phyloP scores from a whole-genome alignment of 257 asterid genomes.

The Solanum pennellii region DNA sequence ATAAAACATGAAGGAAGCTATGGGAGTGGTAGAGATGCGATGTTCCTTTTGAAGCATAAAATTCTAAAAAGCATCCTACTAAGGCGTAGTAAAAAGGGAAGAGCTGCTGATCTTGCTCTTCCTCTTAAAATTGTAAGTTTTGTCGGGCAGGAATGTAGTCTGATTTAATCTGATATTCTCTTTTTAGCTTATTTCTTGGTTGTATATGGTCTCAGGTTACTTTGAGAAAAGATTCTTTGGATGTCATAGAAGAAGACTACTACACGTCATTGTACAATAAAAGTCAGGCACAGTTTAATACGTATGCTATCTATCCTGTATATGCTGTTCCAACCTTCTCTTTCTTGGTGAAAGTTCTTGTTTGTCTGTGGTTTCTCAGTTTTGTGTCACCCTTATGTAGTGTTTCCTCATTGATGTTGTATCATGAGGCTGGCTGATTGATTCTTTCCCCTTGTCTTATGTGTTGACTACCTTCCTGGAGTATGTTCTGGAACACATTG shows the following conservation, averaged over 20 bases:
- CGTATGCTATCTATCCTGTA: constrained; percentile 34
- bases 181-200: not conserved
- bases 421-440: not conserved
- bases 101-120: constrained; percentile 97
- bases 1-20: constrained; percentile 45
- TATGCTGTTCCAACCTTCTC: not conserved
- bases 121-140: constrained; percentile 73
- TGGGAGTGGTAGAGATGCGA: constrained; percentile 51
- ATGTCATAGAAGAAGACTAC: constrained; percentile 81
- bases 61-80: constrained; percentile 59
- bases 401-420: not conserved
- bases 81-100: constrained; percentile 89
- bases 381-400: not conserved
- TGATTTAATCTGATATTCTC: not conserved
- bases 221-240: constrained; percentile 69
- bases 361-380: not conserved
- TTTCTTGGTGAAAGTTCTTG: not conserved
- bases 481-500: not conserved
- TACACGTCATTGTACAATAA: constrained; percentile 68
- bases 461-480: not conserved
- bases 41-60: constrained; percentile 73
- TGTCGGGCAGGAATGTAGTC: not conserved
- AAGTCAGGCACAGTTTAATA: constrained; percentile 80
- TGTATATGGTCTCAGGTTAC: constrained; percentile 38
- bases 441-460: not conserved